Percentiles rank a stretch among this genome's conserved stretches.
These are phyloP conservation scores for Atkinsonella texensis DNA, from an alignment of 2,329 filamentous ascomycete species.

Conservation along the genomic window DNA sequence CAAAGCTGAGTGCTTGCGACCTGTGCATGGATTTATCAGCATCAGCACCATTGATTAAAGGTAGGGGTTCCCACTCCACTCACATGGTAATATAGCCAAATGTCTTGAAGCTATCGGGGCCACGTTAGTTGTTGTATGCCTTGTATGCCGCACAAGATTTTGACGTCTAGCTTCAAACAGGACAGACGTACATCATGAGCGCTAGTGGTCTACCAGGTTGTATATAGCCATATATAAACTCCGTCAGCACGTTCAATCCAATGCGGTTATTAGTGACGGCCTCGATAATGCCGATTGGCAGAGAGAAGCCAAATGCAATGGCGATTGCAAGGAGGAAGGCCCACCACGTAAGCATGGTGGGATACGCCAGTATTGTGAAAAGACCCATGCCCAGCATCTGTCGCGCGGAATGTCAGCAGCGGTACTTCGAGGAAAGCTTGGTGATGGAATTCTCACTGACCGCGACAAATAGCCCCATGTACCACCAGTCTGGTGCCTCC, in stretches of 20 bases:
- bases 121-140: neutral
- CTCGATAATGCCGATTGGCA: constrained; percentile 59
- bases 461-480: constrained; percentile 42
- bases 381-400: constrained; percentile 44
- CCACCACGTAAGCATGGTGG: constrained; percentile 62
- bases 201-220: constrained; percentile 60
- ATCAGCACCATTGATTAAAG: neutral
- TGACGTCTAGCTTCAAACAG: no score
- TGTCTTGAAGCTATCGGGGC: constrained; percentile 42
- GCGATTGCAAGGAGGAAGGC: constrained; percentile 54
- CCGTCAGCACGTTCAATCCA: constrained; percentile 61
- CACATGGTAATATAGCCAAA: constrained; percentile 50
- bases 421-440: rapidly evolving
- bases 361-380: constrained; percentile 44
- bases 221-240: constrained; percentile 65
- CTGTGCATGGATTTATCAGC: constrained; percentile 12
- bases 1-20: constrained; percentile 52
- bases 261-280: constrained; percentile 60
- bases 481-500: constrained; percentile 54
- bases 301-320: constrained; percentile 50
- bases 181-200: constrained; percentile 50
- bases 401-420: neutral
- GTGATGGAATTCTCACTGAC: constrained; percentile 23
- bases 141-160: no score
- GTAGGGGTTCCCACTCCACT: neutral